Evolutionary conservation across 768 basidiomycete species (phyloP), one percentile per base, ranked within the genome.

Genomic region (Suillus plorans): DNA sequence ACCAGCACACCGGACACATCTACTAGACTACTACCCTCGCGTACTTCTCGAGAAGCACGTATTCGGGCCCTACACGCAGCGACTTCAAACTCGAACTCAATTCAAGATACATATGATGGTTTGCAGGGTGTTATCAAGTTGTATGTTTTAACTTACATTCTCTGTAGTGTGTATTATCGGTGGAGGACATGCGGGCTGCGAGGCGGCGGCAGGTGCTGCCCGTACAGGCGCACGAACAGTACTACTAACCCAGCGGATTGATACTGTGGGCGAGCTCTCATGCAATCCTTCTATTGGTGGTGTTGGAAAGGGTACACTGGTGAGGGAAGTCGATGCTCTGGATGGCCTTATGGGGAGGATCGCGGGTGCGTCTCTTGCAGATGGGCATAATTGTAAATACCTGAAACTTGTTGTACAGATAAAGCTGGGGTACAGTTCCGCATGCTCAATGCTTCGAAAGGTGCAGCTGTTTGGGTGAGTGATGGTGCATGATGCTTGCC

Each of bases 281-380:
- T 97, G 95, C 70, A 97, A 97, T 74, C 95, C 95, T 3, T 94
- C 92, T 1, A 90, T 96, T 65, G 95, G 95, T 8, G 94, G 94
- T 22, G 88, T 97, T 4, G 95, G 95, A 6, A 97, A 97, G 77
- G 95, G 95, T 22, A 95, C 90, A 0, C 80, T 97, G 37, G 92
- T 96, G n/a, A 81, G 90, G 50, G 95, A 97, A 74, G 87, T 97
- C 6, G 95, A 97, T 71, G 95, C 95, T 36, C 78, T 97, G 64
- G 95, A 94, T 68, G 95, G 95, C 3, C 71, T 95, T 12, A 94
- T 94, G 81, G 95, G 91, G 2, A 80, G 80, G 52, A 85, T 94
- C n/a, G 85, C 91, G 67, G 94, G 94, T 91, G 66, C 60, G 85
- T 74, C 52, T 34, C 34, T 22, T 56, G 41, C 31, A 1, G 13